These are phyloP conservation scores for Pythium angustatum DNA, from an alignment of 352 stramenopile species.

Conservation along the genomic window DNA sequence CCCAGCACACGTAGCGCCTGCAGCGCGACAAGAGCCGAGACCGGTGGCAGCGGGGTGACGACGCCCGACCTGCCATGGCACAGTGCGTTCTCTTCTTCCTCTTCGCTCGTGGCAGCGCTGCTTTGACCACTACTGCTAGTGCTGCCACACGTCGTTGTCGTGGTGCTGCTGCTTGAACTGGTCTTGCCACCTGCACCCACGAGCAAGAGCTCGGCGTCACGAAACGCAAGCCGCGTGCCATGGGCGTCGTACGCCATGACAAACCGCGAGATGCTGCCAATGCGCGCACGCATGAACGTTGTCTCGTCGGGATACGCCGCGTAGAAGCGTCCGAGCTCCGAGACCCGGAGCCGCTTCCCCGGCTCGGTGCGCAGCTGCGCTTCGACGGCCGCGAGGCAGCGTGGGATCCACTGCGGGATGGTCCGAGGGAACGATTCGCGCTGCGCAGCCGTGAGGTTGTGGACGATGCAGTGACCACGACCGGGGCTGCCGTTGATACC, in stretches of 20 bases:
- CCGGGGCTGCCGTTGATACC: too few relatives aligned
- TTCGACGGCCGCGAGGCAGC: conserved; percentile 4
- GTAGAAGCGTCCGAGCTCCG: background rate
- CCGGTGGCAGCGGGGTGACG: too few relatives aligned
- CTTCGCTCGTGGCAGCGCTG: too few relatives aligned
- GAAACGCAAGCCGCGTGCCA: background rate
- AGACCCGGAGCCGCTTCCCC: background rate
- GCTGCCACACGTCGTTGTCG: background rate
- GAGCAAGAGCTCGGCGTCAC: conserved; percentile 11
- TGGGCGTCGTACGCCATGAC: conserved; percentile 5
- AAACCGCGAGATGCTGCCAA: conserved; percentile 7
- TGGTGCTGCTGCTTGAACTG: too few relatives aligned
- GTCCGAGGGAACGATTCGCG: background rate
- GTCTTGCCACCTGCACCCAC: too few relatives aligned
- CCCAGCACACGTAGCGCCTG: too few relatives aligned
- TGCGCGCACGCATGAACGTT: conserved; percentile 13
- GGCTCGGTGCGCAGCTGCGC: background rate
- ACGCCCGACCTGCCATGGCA: too few relatives aligned
- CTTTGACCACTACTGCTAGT: background rate
- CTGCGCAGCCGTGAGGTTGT: conserved; percentile 14
- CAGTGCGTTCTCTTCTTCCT: too few relatives aligned
- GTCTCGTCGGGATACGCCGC: background rate
- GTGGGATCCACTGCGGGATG: background rate
- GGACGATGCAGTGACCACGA: conserved; percentile 3
- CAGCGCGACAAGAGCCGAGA: too few relatives aligned